Base-by-base conservation (phyloP, 805 yeast genomes). In the Hanseniaspora mollemarum region DNA sequence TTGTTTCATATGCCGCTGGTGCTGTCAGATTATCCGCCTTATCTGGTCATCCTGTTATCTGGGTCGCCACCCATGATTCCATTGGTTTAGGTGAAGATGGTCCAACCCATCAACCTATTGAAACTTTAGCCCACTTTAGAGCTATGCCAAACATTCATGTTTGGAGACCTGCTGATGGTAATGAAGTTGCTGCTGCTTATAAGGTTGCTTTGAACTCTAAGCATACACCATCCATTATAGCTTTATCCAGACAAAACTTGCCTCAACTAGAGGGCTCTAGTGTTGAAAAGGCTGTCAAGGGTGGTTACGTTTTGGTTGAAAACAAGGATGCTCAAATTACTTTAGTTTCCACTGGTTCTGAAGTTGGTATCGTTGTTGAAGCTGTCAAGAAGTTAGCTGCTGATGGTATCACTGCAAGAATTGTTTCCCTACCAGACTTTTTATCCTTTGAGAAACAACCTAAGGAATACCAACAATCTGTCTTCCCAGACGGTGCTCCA, bases 91-190 rank as follows among this genome's bases (percentile, higher is more conserved):
- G 94, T 73, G 94, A 84, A 74, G 94, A 84, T 67, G 94, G 94
- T 65, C 94, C 94, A 70, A 84, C 94, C 65, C 94, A 84, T 71
- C 92, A 84, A 72, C 94, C 94, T 70, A 81, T 84, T 59, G 94
- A 83, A 72, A 82, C 92, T 53, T 72, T 83, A 65, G 88, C 90
- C 50, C 92, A 83, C 67, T 77, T 83, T 67, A 80, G 94, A 76
- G 87, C 94, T 57, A 64, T 74, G 61, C 94, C 94, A 68, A 84
- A 84, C 74, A 62, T 80, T 60, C 73, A 77, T 64, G 92, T 83
- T 53, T 83, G 90, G 90, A 83, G 94, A 79, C 94, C 94, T 59
- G 92, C 92, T 62, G 94, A 84, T 67, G 90, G 92, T 75, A 83
- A 84, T 67, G 94, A 84, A 70, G 78, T 79, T 46, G 79, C 88